Percentiles rank a stretch among this genome's conserved stretches.
Conservation (phyloP, 306 rosid genomes). For the Cucumis hystrix region DNA sequence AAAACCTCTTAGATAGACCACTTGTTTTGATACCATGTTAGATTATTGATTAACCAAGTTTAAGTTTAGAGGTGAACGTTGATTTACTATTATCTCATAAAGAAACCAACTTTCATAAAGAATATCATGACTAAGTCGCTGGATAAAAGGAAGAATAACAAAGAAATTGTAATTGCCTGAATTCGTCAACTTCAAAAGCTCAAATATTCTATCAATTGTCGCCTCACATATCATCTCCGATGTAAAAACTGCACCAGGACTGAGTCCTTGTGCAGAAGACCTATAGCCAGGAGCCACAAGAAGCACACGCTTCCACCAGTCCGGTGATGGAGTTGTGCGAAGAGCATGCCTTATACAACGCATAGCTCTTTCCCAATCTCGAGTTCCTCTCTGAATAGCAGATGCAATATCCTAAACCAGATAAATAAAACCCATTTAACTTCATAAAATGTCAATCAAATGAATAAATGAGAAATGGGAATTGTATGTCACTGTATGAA, state of each 20-base stretch:
- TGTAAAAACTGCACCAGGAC: conserved; percentile 93
- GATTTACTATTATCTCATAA: no score
- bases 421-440: conserved; percentile 13
- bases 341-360: conserved; percentile 95
- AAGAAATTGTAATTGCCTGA: conserved; percentile 48
- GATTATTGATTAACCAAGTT: no score
- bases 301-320: conserved; percentile 98
- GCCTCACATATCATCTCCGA: conserved; percentile 95
- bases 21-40: no score
- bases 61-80: no score
- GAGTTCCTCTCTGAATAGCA: conserved; percentile 80
- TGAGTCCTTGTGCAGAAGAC: conserved; percentile 49
- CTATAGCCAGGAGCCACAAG: conserved; percentile 78
- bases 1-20: no score
- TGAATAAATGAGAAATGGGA: not conserved
- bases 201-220: conserved; percentile 79
- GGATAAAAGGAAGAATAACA: not conserved
- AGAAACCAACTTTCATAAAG: not conserved
- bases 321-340: conserved; percentile 91
- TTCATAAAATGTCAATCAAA: conserved; percentile 10
- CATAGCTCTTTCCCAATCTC: conserved; percentile 97
- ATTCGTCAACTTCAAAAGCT: conserved; percentile 76
- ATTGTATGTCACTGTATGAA: not conserved
- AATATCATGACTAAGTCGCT: not conserved
- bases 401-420: conserved; percentile 64